Base-by-base conservation (phyloP, 192 early-diverging fungal genomes). In the Coemansia sp. region DNA sequence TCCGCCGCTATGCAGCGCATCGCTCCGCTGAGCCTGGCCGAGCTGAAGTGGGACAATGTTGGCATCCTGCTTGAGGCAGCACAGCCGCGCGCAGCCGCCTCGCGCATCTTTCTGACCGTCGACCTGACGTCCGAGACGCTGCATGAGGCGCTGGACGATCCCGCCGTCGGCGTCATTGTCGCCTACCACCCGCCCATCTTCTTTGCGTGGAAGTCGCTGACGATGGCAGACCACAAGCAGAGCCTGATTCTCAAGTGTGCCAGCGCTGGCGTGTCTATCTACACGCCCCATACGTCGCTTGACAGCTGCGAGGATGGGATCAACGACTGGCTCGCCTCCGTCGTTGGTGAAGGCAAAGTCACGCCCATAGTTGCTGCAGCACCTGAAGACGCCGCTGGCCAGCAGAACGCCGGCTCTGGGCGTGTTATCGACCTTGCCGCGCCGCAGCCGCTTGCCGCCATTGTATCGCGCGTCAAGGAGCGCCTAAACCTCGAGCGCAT, bases 181-280 rank as follows among this genome's bases (percentile, higher is more conserved):
- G 83, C 94, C 23, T 98, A 98, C 79, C 95, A 96, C 73, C 97
- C 95, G 41, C 94, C 95, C 11, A 90, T 98, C 55, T 98, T 98
- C 83, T 78, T 78, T 16, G 69, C 89, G 21, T 85, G 93, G 73
- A 97, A 96, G 76, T 88, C 88, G 23, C 84, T 97, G 46, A 85
- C 84, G 18, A 72, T 91, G 68, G 72, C 78, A 43, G 91, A 97
- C 77, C 83, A 85, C 15, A 95, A 94, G 75, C 93, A 94, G 72
- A 79, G 81, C 56, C 90, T 95, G 69, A 87, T 94, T 0, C 76
- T 97, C 26, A 88, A 86, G 62, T 93, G 92, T 53, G 88, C 90
- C 7, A 94, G 94, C n/a, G 82, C 86, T 20, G 94, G 94, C 35
- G 85, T 97, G 23, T 93, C 93, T 20, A 86, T 98, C 43, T 93